Evolutionary conservation across 169 alveolate species (phyloP).

Genomic region (Plasmodium coatneyi): DNA sequence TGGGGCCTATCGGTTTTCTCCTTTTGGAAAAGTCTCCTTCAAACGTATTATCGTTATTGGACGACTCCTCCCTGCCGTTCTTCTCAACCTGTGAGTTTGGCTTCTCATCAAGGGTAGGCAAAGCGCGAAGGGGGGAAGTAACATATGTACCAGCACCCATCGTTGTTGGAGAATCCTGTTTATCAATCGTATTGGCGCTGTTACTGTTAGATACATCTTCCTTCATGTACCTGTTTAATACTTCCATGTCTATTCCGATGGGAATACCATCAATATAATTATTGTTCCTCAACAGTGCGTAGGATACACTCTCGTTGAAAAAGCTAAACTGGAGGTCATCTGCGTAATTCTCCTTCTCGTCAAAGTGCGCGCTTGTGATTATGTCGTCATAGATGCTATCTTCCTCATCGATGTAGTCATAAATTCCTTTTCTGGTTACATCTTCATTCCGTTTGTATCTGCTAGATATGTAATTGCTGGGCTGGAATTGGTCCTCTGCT

Average conservation of each 20-base stretch:
- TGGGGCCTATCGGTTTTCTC: conserved; percentile 32
- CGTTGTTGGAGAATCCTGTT: not conserved
- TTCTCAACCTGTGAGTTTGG: not conserved
- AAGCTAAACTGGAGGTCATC: conserved; percentile 58
- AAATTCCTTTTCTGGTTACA: conserved; percentile 20
- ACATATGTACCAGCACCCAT: not conserved
- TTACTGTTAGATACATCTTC: not conserved
- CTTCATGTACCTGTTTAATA: not conserved
- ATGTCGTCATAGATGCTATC: conserved; percentile 75
- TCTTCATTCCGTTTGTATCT: conserved; percentile 26
- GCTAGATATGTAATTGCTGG: conserved; percentile 67
- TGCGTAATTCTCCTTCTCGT: conserved; percentile 6
- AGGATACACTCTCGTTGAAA: conserved; percentile 64
- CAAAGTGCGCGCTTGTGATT: conserved; percentile 10
- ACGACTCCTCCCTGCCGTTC: not conserved
- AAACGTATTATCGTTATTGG: not conserved
- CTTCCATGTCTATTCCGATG: conserved; percentile 32
- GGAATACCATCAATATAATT: conserved; percentile 73
- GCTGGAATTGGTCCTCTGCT: conserved; percentile 34
- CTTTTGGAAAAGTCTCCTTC: not conserved
- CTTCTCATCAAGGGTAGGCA: not conserved
- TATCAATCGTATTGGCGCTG: not conserved
- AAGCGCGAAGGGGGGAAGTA: not conserved
- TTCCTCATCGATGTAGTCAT: conserved; percentile 69
- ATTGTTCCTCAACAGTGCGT: conserved; percentile 41